These are phyloP conservation scores for Oxytropis ochrocephala DNA, from an alignment of 306 rosid species.

Conservation along the genomic window DNA sequence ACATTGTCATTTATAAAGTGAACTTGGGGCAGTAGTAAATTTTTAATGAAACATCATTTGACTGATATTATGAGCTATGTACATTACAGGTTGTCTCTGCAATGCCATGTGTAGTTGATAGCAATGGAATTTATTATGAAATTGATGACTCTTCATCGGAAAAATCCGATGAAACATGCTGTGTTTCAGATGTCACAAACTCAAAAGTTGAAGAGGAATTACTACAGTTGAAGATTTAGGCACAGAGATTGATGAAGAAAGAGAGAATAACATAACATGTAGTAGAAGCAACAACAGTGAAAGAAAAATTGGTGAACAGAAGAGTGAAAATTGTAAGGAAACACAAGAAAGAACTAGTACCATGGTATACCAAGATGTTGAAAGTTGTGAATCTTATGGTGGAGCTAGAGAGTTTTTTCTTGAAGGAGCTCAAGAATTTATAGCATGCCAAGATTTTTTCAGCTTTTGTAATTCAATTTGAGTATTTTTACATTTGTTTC, in stretches of 20 bases:
- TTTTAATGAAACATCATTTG: not conserved
- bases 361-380: not conserved
- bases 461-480: constrained; percentile 11
- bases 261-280: not conserved
- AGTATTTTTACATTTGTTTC: constrained; percentile 2
- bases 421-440: constrained; percentile 20
- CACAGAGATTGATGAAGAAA: not conserved
- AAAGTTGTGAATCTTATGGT: constrained; percentile 11
- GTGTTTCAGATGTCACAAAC: not conserved
- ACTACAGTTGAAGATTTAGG: not conserved
- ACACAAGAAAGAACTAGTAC: constrained; percentile 15
- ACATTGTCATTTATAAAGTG: no score
- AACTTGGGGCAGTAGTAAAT: not conserved
- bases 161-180: not conserved
- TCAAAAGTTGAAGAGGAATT: not conserved
- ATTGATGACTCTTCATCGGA: constrained; percentile 8
- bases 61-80: not conserved
- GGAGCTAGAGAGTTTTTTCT: constrained; percentile 34
- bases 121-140: not conserved
- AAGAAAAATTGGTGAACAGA: not conserved
- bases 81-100: constrained; percentile 32
- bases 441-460: constrained; percentile 23
- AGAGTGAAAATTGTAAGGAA: not conserved
- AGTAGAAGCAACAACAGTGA: not conserved
- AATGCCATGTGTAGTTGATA: constrained; percentile 9